Evolutionary conservation across 129 eudicot species (phyloP).

Genomic region (Flaveria ramosissima): DNA sequence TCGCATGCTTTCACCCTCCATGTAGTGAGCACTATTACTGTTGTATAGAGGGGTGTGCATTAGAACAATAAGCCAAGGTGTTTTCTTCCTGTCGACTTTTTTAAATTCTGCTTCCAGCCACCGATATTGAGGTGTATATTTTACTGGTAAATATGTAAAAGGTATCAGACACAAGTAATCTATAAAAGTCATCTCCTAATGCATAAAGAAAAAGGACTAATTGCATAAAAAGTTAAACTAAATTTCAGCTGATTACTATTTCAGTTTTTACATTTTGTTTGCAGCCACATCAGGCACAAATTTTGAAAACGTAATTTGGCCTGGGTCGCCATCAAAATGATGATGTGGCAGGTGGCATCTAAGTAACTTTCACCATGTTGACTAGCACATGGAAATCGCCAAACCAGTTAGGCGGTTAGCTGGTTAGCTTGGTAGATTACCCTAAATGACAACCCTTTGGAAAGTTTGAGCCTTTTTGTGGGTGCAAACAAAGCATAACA

Average conservation of each 20-base stretch:
- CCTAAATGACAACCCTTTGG: not conserved
- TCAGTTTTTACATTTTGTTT: not conserved
- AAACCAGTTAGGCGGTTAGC: not conserved
- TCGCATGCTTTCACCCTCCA: slow-evolving; percentile 88
- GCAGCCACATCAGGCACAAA: not conserved
- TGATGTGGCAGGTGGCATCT: not conserved
- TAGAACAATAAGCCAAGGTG: slow-evolving; percentile 85
- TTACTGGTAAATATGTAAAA: slow-evolving; percentile 44
- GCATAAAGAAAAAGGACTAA: slow-evolving; percentile 4
- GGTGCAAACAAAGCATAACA: not conserved
- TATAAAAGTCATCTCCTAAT: not conserved
- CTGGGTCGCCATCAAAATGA: not conserved
- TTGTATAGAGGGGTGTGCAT: slow-evolving; percentile 79
- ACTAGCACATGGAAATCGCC: not conserved
- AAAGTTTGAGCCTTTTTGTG: not conserved
- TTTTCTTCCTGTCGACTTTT: slow-evolving; percentile 68
- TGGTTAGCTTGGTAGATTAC: not conserved
- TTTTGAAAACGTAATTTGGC: not conserved
- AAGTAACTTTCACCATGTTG: slow-evolving; percentile 1
- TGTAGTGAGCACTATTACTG: slow-evolving; percentile 65
- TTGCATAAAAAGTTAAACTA: not conserved
- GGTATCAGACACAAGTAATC: not conserved
- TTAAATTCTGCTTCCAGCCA: slow-evolving; percentile 65
- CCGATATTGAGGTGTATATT: slow-evolving; percentile 71
- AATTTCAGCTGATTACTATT: not conserved